Evolutionary conservation across 2,329 filamentous ascomycete genomes (phyloP).

Genomic region (Colletotrichum euphorbiae): DNA sequence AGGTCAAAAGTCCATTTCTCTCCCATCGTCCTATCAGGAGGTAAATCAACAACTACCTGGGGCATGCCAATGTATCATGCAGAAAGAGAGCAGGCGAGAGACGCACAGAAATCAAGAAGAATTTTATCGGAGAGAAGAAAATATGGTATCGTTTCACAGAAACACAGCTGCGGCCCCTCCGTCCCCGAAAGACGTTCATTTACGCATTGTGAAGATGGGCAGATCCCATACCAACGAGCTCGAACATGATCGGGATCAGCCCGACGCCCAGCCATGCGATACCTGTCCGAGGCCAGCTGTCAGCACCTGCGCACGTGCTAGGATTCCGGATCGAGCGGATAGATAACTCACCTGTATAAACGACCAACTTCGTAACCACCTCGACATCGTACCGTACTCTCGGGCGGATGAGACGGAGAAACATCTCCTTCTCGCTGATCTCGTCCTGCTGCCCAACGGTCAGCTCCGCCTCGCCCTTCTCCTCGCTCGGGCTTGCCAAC

Average conservation of each 20-base stretch:
- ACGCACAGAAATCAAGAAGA: constrained; percentile 5
- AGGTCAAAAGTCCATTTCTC: not conserved
- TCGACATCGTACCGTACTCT: constrained; percentile 98
- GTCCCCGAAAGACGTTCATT: not conserved
- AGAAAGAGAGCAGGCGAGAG: not conserved
- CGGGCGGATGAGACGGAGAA: constrained; percentile 84
- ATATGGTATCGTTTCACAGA: constrained; percentile 1
- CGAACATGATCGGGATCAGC: constrained; percentile 78
- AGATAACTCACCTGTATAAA: constrained; percentile 80
- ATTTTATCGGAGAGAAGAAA: too few relatives aligned
- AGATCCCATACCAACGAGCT: constrained; percentile 66
- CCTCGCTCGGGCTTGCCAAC: constrained; percentile 48
- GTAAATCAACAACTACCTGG: not conserved
- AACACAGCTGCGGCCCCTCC: not conserved
- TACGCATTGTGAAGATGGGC: constrained; percentile 48
- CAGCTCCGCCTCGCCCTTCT: constrained; percentile 50
- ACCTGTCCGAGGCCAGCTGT: constrained; percentile 59
- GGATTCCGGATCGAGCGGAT: constrained; percentile 26
- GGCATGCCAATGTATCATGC: constrained; percentile 26
- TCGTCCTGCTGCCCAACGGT: constrained; percentile 60
- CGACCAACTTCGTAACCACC: constrained; percentile 94
- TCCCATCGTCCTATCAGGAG: not conserved
- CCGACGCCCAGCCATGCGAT: constrained; percentile 87
- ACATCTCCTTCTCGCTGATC: constrained; percentile 80
- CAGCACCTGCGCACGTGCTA: constrained; percentile 23